Evolutionary conservation across 2,329 filamentous ascomycete species (phyloP), one percentile per base, ranked within the genome.

Genomic region (Cercospora berteroae): DNA sequence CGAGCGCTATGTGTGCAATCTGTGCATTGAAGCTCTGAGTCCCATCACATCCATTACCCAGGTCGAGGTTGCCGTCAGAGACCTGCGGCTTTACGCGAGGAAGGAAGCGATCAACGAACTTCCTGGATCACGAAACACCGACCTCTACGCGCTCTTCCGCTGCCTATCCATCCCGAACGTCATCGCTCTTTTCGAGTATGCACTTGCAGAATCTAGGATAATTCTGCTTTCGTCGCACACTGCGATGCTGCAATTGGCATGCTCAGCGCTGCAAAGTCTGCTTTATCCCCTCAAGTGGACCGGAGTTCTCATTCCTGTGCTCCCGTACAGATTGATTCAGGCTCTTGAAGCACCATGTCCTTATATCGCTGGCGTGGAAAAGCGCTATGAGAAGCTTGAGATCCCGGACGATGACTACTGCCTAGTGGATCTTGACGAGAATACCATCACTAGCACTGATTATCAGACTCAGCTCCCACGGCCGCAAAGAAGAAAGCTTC

Each of bases 321-420:
- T 99, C 8, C 94, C 94, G 5, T 92, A 93, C 8, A 88, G 94
- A 39, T 83, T 99, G 23, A 85, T 99, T 9, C 94, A 95, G 63
- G 94, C 93, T 2, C 85, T 99, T 18, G 95, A 98, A 74, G 94
- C 94, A 0, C 94, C 94, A 2, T 98, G 95, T 74, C 95, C 95
- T 0, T 99, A 98, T 75, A 97, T 99, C 72, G 93, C 98, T 52
- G 95, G 95, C 59, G 92, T 99, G 66, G 95, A 99, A 81, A 88
- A 94, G 72, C 88, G 94, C 66, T 98, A 98, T 77, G 92, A 96
- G 74, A 88, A 88, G 66, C 87, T 93, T 57, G 90, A 93, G 73
- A 86, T 98, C 50, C 95, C 95, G 0, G 93, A 97, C 6, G 95
- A 98, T 74, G 95, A 98, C 76, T 98, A 94, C 78, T 94, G 98